These are phyloP conservation scores for Botrytis aclada DNA, from an alignment of 2,329 filamentous ascomycete genomes.

Conservation along the genomic window DNA sequence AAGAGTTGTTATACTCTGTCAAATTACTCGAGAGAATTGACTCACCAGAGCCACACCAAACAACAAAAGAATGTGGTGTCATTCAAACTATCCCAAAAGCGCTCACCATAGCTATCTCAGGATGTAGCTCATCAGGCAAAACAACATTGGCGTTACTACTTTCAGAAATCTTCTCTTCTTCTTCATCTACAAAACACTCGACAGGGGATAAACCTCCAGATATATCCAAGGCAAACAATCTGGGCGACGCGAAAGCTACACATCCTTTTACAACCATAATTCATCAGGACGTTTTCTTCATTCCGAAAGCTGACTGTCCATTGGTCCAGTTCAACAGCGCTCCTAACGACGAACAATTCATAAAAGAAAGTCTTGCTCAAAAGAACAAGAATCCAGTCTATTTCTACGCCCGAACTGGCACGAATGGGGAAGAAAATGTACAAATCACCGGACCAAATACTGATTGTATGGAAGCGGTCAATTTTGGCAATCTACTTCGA, in stretches of 20 bases:
- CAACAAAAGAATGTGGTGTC: not conserved
- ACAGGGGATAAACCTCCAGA: not conserved
- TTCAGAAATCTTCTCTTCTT: not conserved
- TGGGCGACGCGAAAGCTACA: not conserved
- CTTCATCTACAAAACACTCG: not conserved
- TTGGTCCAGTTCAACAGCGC: slow-evolving; percentile 15
- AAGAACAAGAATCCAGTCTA: slow-evolving; percentile 12
- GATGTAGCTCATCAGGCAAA: slow-evolving; percentile 13
- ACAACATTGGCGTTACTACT: slow-evolving; percentile 14
- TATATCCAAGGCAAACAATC: no score
- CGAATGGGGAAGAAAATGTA: not conserved
- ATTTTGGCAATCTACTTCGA: slow-evolving; percentile 22
- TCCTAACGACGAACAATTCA: slow-evolving; percentile 16
- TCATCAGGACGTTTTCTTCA: slow-evolving; percentile 31
- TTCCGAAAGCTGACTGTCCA: slow-evolving; percentile 20
- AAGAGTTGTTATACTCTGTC: not conserved
- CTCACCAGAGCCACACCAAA: not conserved
- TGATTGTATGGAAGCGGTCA: slow-evolving; percentile 26
- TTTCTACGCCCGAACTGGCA: slow-evolving; percentile 1
- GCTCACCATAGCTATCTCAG: slow-evolving; percentile 6
- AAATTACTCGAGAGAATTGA: not conserved
- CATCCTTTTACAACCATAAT: slow-evolving; percentile 14
- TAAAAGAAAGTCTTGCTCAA: not conserved
- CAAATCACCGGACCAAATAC: slow-evolving; percentile 23
- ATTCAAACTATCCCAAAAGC: not conserved